Base-by-base conservation (phyloP, 345 rosid genomes). In the Boechera stricta region DNA sequence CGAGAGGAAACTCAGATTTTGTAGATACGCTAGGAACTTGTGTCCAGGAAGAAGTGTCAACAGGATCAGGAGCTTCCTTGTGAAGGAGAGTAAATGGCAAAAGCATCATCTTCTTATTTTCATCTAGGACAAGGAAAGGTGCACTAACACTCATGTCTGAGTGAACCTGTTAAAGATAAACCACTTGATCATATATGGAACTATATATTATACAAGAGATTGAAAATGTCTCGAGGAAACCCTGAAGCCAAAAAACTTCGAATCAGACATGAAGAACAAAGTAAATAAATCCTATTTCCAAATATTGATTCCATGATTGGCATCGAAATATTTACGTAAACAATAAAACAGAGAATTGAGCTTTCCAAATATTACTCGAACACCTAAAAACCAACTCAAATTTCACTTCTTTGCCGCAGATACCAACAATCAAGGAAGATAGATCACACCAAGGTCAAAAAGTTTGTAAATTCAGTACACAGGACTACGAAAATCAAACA, bases 41-140 rank as follows among this genome's bases (percentile, higher is more conserved):
- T 5, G 53, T 75, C 80, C 72, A 48, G 6, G 81, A 64, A 73
- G 74, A 45, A 63, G 76, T 74, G 72, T 79, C 66, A 24, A 64
- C 56, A 69, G 81, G 64, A 63, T 82, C 80, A 64, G 82, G 80
- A 62, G 83, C 80, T 78, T 85, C 85, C 33, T 81, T 75, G 61
- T 48, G 84, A 28, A 80, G 62, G 58, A 72, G 82, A 71, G 67
- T 47, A 66, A 78, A 65, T 33, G 92, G 89, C 39, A 85, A 78
- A 72, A 86, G 85, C 82, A 73, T 56, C 82, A 89, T 28, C 60
- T 54, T 82, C 83, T 84, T 86, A 72, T 81, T 81, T 47, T 84
- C 92, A 76, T 82, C 79, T 35, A 91, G 72, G 41, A 75, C 82
- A 71, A 91, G 85, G 73, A 91, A 83, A 62, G 97, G 94, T 79